A percentile compares a stretch with the other conserved stretches of the same genome.
phyloP scores from a whole-genome alignment of 2,329 filamentous ascomycete species.

The Aspergillus quadricinctus region DNA sequence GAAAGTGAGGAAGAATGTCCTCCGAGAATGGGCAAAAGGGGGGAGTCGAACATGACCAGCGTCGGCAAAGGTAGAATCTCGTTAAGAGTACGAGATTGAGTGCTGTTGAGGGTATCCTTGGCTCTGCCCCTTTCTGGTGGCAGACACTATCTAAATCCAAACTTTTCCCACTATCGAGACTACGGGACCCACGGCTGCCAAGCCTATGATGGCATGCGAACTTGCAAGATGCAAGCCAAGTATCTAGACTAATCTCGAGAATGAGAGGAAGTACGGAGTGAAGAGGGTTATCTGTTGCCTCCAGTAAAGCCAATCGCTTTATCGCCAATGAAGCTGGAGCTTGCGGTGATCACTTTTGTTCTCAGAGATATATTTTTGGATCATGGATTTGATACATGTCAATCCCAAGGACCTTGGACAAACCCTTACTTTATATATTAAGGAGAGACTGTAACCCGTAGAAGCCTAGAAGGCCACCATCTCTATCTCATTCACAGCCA shows the following conservation, averaged over 20 bases:
- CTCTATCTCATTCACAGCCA: no score
- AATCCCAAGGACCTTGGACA: background rate
- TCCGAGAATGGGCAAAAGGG: slow-evolving; percentile 78
- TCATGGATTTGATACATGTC: background rate
- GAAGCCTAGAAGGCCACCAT: no score
- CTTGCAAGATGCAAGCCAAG: background rate
- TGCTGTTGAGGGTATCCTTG: background rate
- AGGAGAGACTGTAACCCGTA: no score
- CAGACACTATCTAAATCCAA: background rate
- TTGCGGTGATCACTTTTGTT: background rate
- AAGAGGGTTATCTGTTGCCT: background rate
- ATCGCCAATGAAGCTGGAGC: no score
- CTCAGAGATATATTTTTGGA: background rate
- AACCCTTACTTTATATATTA: no score
- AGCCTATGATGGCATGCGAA: background rate
- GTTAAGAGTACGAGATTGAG: background rate
- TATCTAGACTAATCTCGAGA: background rate
- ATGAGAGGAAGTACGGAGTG: background rate
- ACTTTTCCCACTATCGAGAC: background rate
- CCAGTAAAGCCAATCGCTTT: background rate
- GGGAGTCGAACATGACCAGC: slow-evolving; percentile 23
- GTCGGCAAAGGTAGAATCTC: background rate
- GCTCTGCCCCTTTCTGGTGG: background rate
- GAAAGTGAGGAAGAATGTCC: slow-evolving; percentile 91
- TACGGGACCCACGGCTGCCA: background rate